Evolutionary conservation across 2,329 filamentous ascomycete genomes (phyloP), one percentile per base, ranked within the genome.

Genomic region (Bretziella fagacearum): DNA sequence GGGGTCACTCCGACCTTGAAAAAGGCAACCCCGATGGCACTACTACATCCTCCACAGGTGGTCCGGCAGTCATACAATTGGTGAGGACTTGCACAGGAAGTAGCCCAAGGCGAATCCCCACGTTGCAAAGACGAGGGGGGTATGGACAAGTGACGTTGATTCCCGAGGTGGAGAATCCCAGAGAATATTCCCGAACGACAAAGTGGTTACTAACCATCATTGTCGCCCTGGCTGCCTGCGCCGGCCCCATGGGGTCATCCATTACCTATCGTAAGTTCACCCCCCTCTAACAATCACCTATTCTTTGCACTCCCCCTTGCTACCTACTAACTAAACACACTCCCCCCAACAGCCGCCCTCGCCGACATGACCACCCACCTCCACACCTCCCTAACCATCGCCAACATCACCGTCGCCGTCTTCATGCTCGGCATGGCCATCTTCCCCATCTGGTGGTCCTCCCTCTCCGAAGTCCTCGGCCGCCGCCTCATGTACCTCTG

Each of bases 131-230:
- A 15, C 30, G 43, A 10, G 43, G 46, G 15, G 46, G 46, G n/a
- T 48, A 43, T 20, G 46, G 46, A 2, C 40, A 43, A 10, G 13
- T 49, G 17, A 45, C 41, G 4, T 33, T 49, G 13, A 67, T 93
- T 13, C 80, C 85, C 1, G 87, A 95, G 62, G 76, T 93, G 11
- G 76, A 83, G 39, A 69, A 79, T 26, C 81, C 86, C 0, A 77
- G 79, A 50, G 73, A 84, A 44, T 93, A 94, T 58, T 65, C 70
- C 8, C 72, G 74, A 27, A 71, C 65, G 43, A 84, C 74, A 11
- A 94, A 94, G 74, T 94, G 86, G 86, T 71, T 74, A 51, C 77
- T 95, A 53, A 93, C 86, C 0, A 67, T 76, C 29, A 73, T 89
- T 41, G 74, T 94, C 39, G 81, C 85, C 1, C 57, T 87, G 13